Percentiles rank a stretch among this genome's conserved stretches.
Conservation (phyloP, 1,139 yeast species). For the Candida tunisiensis region DNA sequence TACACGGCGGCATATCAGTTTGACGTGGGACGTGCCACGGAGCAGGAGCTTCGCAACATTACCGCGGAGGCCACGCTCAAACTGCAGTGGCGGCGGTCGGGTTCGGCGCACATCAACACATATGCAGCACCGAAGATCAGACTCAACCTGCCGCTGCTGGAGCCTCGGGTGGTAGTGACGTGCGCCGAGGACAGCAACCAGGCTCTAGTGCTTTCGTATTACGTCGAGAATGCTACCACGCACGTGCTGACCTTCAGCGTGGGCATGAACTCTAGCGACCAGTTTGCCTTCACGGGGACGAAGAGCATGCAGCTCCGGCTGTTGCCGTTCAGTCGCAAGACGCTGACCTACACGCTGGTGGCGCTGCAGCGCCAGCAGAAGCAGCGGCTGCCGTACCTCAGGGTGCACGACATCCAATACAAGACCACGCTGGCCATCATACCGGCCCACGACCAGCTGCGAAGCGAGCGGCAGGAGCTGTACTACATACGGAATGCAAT, state of each 20-base stretch:
- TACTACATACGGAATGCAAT: too few species aligned
- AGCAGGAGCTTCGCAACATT: slow-evolving; percentile 13
- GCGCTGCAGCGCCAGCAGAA: slow-evolving; percentile 8
- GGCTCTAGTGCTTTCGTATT: slow-evolving; percentile 26
- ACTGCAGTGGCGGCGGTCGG: slow-evolving; percentile 14
- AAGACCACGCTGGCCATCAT: slow-evolving; percentile 45
- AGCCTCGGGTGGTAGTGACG: slow-evolving; percentile 51
- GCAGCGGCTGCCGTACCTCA: slow-evolving; percentile 7
- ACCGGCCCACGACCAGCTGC: slow-evolving; percentile 27
- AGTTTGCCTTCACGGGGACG: slow-evolving; percentile 23
- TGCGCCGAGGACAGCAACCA: slow-evolving; percentile 16
- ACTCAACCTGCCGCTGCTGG: slow-evolving; percentile 41
- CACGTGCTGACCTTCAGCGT: slow-evolving; percentile 49
- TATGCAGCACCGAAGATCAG: slow-evolving; percentile 14
- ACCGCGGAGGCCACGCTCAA: slow-evolving; percentile 16
- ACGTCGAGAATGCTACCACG: slow-evolving; percentile 61
- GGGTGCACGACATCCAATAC: slow-evolving; percentile 29
- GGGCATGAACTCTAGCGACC: slow-evolving; percentile 21
- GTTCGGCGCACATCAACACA: slow-evolving; percentile 7
- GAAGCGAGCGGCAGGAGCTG: too few species aligned
- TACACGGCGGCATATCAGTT: slow-evolving; percentile 9
- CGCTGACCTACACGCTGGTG: slow-evolving; percentile 23
- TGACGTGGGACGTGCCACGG: slow-evolving; percentile 10
- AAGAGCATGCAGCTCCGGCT: slow-evolving; percentile 29
- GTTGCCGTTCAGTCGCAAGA: slow-evolving; percentile 42